Evolutionary conservation across 768 basidiomycete species (phyloP).

Genomic region (Pluteus cervinus): DNA sequence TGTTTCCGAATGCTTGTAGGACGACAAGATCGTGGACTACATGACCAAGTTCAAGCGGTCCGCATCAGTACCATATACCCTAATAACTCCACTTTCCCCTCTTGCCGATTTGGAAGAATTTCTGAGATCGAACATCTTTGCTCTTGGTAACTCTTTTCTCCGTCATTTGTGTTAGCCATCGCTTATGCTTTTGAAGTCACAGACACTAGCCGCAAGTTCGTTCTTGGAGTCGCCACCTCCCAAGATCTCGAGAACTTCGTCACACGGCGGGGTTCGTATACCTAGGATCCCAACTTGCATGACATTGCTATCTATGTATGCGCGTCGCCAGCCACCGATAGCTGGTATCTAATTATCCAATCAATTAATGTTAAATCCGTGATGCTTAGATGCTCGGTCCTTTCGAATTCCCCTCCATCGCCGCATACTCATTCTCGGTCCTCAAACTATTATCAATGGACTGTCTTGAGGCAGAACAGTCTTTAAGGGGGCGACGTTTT

Average conservation of each 20-base stretch:
- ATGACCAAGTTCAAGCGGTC: slow-evolving; percentile 74
- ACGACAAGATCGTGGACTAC: slow-evolving; percentile 62
- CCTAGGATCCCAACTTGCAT: too few relatives aligned
- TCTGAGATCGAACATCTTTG: slow-evolving; percentile 65
- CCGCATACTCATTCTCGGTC: too few relatives aligned
- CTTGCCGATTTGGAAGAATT: slow-evolving; percentile 81
- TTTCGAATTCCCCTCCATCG: too few relatives aligned
- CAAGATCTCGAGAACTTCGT: slow-evolving; percentile 70
- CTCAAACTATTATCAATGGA: too few relatives aligned
- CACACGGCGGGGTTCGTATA: slow-evolving; percentile 38
- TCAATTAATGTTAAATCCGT: too few relatives aligned
- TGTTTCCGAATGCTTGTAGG: slow-evolving; percentile 28
- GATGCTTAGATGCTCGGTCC: too few relatives aligned
- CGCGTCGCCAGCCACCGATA: too few relatives aligned
- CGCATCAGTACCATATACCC: slow-evolving; percentile 59
- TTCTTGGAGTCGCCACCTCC: slow-evolving; percentile 71
- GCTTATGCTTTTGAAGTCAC: slow-evolving; percentile 52
- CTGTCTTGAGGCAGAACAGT: too few relatives aligned
- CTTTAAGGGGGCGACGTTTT: too few relatives aligned
- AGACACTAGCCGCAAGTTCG: slow-evolving; percentile 75
- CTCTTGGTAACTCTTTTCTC: slow-evolving; percentile 46
- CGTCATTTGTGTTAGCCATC: not conserved
- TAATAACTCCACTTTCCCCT: slow-evolving; percentile 77
- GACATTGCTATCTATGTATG: too few relatives aligned
- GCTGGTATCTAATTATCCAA: not conserved